Evolutionary conservation across 2,329 filamentous ascomycete species (phyloP), one percentile per base, ranked within the genome.

Genomic region (Hymenoscyphus fructigenus): DNA sequence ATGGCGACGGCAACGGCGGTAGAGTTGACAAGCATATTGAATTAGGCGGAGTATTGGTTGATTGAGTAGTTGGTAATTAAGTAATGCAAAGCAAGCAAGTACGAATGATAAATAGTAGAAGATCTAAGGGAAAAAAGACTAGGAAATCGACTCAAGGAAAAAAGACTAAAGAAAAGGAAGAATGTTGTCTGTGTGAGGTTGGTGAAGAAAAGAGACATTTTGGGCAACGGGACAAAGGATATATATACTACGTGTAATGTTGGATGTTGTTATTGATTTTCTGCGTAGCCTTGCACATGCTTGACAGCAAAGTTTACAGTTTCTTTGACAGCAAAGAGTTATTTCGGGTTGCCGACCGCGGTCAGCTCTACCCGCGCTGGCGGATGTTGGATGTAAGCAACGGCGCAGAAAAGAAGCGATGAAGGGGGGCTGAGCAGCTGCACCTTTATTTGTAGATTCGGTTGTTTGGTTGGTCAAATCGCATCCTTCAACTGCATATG

Each of bases 1-100:
- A 80, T 70, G 73, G 77, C 72, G 47, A 78, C 71, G 65, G 76
- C 69, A 69, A 76, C 68, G 61, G 75, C 64, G 44, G 44, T 50
- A 50, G 75, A 66, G 61, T 70, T 79, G 74, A 76, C 74, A 56
- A 71, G 71, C 78, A 78, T 81, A 26, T 70, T 78, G 71, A 67
- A 59, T 60, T 60, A 57, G 23, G 28, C 57, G 38, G 53, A 36
- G 60, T 67, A 61, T 47, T 60, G 61, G 57, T n/a, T 61, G 59
- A 36, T 63, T 15, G 38, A 60, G 56, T 65, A 53, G 29, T 7
- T 36, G 12, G 59, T 20, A 61, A 66, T 23, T 23, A 23, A 38
- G 62, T 58, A 62, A 64, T 29, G 60, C 64, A 58, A 57, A 61
- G 38, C 53, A 66, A 62, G 65, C 38, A 58, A 61, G 26, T 14